These are phyloP conservation scores for Trichosporon coremiiforme DNA, from an alignment of 1,284 basidiomycete genomes.

Conservation along the genomic window DNA sequence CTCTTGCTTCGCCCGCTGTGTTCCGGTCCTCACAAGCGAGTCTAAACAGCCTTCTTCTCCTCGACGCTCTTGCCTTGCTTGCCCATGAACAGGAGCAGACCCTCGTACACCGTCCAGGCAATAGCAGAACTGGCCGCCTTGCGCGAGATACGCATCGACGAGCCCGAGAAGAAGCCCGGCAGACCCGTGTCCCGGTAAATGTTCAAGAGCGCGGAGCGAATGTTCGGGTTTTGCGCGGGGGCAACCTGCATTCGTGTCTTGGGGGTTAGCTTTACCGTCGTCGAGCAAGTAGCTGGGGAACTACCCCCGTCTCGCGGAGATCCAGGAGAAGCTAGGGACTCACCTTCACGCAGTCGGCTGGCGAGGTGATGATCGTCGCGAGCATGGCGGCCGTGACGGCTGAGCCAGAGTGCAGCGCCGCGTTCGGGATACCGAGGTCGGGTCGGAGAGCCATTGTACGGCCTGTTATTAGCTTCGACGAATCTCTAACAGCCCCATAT, in stretches of 20 bases:
- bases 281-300: too few relatives aligned
- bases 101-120: constrained; percentile 91
- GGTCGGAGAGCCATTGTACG: constrained; percentile 26
- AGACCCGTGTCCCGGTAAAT: constrained; percentile 77
- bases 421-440: constrained; percentile 41
- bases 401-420: constrained; percentile 53
- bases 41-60: neutral
- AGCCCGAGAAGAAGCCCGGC: constrained; percentile 80
- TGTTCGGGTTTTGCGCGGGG: constrained; percentile 68
- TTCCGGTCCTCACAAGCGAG: neutral
- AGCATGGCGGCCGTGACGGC: constrained; percentile 76
- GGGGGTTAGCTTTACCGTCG: constrained; percentile 44
- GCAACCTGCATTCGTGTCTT: constrained; percentile 85
- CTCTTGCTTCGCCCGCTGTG: too few relatives aligned
- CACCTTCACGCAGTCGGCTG: constrained; percentile 88
- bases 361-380: constrained; percentile 80
- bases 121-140: constrained; percentile 90
- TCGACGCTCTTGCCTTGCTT: neutral
- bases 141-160: constrained; percentile 75
- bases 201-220: constrained; percentile 65
- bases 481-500: neutral
- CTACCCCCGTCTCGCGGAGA: neutral
- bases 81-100: constrained; percentile 62
- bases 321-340: constrained; percentile 22
- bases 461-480: constrained; percentile 17